Evolutionary conservation across 2,329 filamentous ascomycete genomes (phyloP), one percentile per base, ranked within the genome.

Genomic region (Stachybotrys chlorohalonatus): DNA sequence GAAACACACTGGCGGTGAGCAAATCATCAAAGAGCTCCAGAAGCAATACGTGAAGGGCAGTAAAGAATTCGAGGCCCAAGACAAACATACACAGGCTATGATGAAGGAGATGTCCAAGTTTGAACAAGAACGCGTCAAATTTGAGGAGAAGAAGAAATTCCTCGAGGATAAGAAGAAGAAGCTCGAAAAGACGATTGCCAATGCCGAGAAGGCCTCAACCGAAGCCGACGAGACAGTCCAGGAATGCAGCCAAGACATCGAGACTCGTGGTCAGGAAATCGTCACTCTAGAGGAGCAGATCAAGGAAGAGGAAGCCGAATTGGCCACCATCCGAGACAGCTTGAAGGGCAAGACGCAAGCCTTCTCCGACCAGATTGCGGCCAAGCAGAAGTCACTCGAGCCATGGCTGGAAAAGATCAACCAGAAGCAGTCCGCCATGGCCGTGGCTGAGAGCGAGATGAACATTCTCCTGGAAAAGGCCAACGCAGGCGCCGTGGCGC

Each of bases 351-450:
- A 99, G 74, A 99, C 94, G 0, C 92, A 97, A 68, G 87, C 84
- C 7, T 88, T 96, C 58, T 97, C 93, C 0, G 91, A 99, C 62
- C 81, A 96, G 65, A 97, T 99, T 62, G 85, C 91, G 0, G 80
- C 79, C 5, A 96, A 96, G 73, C 94, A 99, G 66, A 96, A 95
- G 72, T 87, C 90, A 1, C 78, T 99, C 11, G 93, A 97, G 71
- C 94, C 94, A 0, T 99, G 94, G 94, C 92, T 87, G 62, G 91
- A 91, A 60, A 97, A 94, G 73, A 93, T 99, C 74, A 96, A 94
- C 69, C 87, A 96, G 67, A 97, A 96, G 70, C 88, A 94, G 66
- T 96, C 92, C 0, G 85, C 89, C 4, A 95, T 96, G 61, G 93
- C 93, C 5, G 92, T 99, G 11, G 91, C 94, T 1, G 89, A 96